These are phyloP conservation scores for Brassica juncea DNA, from an alignment of 345 rosid species.

Conservation along the genomic window DNA sequence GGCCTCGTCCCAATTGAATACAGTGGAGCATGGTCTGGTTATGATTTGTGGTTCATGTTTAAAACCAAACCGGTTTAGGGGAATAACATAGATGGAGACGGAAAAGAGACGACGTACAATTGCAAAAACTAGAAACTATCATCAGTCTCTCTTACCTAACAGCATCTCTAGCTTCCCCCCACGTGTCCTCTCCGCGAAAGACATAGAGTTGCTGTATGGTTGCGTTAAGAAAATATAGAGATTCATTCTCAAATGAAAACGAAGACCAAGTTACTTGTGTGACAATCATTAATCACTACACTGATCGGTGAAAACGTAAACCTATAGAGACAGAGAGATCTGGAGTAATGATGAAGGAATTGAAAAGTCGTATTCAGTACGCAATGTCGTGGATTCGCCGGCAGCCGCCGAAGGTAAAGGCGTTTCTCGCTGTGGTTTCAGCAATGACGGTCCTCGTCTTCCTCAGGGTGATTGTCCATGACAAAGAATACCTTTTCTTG, in stretches of 20 bases:
- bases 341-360: conserved; percentile 44
- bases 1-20: neutral
- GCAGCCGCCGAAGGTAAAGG: conserved; percentile 81
- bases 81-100: neutral
- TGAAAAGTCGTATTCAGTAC: conserved; percentile 59
- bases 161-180: conserved; percentile 28
- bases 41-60: neutral
- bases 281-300: conserved; percentile 2
- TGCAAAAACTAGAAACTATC: neutral
- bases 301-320: conserved; percentile 1
- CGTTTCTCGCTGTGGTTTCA: conserved; percentile 54
- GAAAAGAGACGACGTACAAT: neutral
- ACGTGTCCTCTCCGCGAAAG: conserved; percentile 34
- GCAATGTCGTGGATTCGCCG: conserved; percentile 70
- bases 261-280: conserved; percentile 34
- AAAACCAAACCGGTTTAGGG: conserved; percentile 22
- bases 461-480: conserved; percentile 72
- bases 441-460: conserved; percentile 66
- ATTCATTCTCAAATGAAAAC: conserved; percentile 16
- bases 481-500: conserved; percentile 84
- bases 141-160: conserved; percentile 25
- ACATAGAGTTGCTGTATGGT: conserved; percentile 12
- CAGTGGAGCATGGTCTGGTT: neutral
- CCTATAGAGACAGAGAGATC: neutral
- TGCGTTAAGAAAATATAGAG: conserved; percentile 19